These are phyloP conservation scores for Phytophthora megakarya DNA, from an alignment of 352 stramenopile species.

Conservation along the genomic window DNA sequence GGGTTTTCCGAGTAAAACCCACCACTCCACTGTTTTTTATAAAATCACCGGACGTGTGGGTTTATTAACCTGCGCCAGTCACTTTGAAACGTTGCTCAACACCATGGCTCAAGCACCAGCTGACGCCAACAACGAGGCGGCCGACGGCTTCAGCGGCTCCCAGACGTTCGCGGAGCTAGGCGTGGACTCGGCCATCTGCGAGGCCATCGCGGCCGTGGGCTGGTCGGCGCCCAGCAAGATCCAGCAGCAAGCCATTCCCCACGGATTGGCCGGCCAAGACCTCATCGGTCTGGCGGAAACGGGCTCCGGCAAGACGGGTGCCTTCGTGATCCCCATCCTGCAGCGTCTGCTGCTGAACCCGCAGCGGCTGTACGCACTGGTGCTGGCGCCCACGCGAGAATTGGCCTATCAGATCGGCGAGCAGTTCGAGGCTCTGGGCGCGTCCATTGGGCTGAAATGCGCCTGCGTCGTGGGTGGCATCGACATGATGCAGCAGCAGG, in stretches of 20 bases:
- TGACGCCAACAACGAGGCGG: slow-evolving; percentile 30
- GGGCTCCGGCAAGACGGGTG: slow-evolving; percentile 94
- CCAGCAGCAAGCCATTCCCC: slow-evolving; percentile 93
- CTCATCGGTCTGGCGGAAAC: slow-evolving; percentile 98
- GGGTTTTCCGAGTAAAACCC: no score
- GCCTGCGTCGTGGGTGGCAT: slow-evolving; percentile 95
- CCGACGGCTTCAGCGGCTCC: slow-evolving; percentile 66
- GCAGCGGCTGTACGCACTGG: slow-evolving; percentile 89
- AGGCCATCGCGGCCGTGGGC: slow-evolving; percentile 91
- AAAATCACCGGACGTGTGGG: no score
- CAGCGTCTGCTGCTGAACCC: slow-evolving; percentile 92
- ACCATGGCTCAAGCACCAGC: slow-evolving; percentile 13
- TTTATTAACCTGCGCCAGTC: slow-evolving; percentile 3
- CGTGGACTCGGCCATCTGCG: slow-evolving; percentile 90
- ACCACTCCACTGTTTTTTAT: neutral
- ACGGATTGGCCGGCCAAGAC: slow-evolving; percentile 93
- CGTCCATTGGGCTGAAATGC: slow-evolving; percentile 92
- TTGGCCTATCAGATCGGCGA: slow-evolving; percentile 97
- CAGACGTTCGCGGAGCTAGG: slow-evolving; percentile 91
- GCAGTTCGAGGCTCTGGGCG: slow-evolving; percentile 92
- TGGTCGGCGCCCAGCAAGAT: slow-evolving; percentile 96
- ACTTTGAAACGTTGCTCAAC: neutral
- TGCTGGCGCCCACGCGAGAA: slow-evolving; percentile 94
- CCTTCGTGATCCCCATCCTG: slow-evolving; percentile 95
- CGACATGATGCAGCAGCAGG: slow-evolving; percentile 97